Evolutionary conservation across 768 basidiomycete species (phyloP), one percentile per base, ranked within the genome.

Genomic region (Suillus discolor): DNA sequence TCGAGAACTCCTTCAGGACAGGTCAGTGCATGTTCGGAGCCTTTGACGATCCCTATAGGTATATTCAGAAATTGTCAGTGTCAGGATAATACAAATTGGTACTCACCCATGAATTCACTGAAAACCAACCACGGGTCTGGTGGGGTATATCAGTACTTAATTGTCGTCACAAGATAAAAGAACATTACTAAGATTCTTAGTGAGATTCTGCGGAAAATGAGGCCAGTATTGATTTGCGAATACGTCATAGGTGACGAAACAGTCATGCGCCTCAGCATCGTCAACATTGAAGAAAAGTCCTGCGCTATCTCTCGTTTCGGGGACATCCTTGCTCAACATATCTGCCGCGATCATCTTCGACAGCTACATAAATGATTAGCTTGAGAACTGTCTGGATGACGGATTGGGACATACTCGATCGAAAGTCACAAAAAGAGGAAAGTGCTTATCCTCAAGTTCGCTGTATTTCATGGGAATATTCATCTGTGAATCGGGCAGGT

Each of bases 341-440:
- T 77, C 74, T 0, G 63, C 64, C 0, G 74, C 75, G 23, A 77
- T 67, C 74, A 75, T 77, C 34, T 44, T 67, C 4, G 65, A 71
- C 0, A 75, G 68, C 74, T 75, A 42, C 39, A 42, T 15, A 23
- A 57, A 11, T 2, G 53, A 16, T 34, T 1, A 62, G n/a, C 55
- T 38, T 16, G 15, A 67, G 57, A 66, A 59, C 12, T 0, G 28
- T 41, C n/a, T 12, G 6, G 39, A 23, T 31, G 28, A 53, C 0
- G 38, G 7, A 3, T 44, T 4, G 6, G n/a, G 3, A 68, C 82
- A 55, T 66, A 89, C 90, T 61, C 81, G 79, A 69, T 91, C 85
- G 62, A 87, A 89, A 0, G 90, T 89, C 1, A 90, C 70, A 67
- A 92, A 92, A 49, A 92, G 73, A 0, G 91, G 91, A 62, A 92